Percentiles rank a stretch among this genome's conserved stretches.
Evolutionary conservation across 2,329 filamentous ascomycete species (phyloP).

Genomic region (Clonostachys rhizophaga): DNA sequence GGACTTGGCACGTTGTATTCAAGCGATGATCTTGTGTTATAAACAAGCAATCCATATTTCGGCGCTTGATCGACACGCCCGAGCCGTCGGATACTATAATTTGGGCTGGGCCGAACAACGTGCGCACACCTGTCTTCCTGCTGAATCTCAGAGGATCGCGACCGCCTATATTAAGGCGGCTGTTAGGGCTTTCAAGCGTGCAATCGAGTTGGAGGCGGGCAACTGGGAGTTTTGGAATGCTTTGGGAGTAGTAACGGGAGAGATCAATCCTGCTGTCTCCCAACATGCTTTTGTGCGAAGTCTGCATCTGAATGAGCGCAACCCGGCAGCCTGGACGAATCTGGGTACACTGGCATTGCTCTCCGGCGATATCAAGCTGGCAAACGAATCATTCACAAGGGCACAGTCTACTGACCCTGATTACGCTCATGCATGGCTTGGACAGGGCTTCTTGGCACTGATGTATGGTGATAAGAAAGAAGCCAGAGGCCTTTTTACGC

Average conservation of each 20-base stretch:
- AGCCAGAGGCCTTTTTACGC: conserved; percentile 81
- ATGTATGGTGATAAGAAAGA: conserved; percentile 70
- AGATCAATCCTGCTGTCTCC: conserved; percentile 78
- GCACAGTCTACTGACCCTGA: conserved; percentile 94
- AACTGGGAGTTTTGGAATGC: conserved; percentile 98
- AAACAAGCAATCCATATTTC: conserved; percentile 79
- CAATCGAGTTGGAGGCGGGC: conserved; percentile 90
- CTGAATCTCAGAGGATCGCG: conserved; percentile 47
- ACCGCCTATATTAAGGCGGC: conserved; percentile 73
- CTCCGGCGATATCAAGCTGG: conserved; percentile 78
- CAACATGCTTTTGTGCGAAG: conserved; percentile 93
- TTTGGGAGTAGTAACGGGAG: conserved; percentile 83
- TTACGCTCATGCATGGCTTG: conserved; percentile 89
- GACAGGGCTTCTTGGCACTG: conserved; percentile 81
- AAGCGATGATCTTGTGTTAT: conserved; percentile 75
- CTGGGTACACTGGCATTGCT: conserved; percentile 81
- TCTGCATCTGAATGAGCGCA: conserved; percentile 87
- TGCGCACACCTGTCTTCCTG: conserved; percentile 64
- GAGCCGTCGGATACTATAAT: conserved; percentile 96
- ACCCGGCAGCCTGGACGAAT: conserved; percentile 84
- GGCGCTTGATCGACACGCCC: conserved; percentile 73
- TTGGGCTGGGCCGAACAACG: conserved; percentile 90
- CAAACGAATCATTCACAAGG: conserved; percentile 83
- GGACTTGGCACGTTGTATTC: conserved; percentile 55
- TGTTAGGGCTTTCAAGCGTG: conserved; percentile 87